Evolutionary conservation across 148 eudicot genomes (phyloP).

Genomic region (Nepenthes gracilis): DNA sequence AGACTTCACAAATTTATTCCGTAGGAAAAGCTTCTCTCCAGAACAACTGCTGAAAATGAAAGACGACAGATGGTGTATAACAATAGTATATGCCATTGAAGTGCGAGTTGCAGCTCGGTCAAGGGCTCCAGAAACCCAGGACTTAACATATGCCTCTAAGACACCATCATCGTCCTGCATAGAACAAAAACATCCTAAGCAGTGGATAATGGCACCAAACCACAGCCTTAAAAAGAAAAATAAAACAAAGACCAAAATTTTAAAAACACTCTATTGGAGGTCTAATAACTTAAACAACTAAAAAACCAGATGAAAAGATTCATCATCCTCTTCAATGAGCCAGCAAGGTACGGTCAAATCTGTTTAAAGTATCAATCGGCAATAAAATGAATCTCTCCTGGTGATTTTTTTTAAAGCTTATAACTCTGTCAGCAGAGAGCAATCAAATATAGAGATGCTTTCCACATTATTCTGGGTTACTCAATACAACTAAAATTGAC

Average conservation of each 20-base stretch:
- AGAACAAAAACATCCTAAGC: conserved; percentile 4
- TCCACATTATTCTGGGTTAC: not conserved
- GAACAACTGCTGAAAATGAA: conserved; percentile 37
- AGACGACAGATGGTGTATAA: conserved; percentile 64
- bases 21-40: conserved; percentile 31
- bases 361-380: no score
- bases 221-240: not conserved
- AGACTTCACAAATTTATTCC: conserved; percentile 59
- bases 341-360: no score
- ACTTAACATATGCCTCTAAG: conserved; percentile 73
- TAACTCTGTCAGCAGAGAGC: no score
- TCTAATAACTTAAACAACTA: no score
- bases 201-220: not conserved
- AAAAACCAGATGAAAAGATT: not conserved
- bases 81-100: conserved; percentile 51
- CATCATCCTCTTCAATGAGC: no score
- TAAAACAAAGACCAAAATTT: not conserved
- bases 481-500: not conserved
- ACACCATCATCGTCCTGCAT: conserved; percentile 62
- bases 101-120: conserved; percentile 56
- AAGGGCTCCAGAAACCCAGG: conserved; percentile 87
- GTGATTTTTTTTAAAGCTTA: no score
- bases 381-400: no score
- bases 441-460: no score
- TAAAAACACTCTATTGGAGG: not conserved